Evolutionary conservation across 2,329 filamentous ascomycete species (phyloP), one percentile per base, ranked within the genome.

Genomic region (Aureobasidium lini): DNA sequence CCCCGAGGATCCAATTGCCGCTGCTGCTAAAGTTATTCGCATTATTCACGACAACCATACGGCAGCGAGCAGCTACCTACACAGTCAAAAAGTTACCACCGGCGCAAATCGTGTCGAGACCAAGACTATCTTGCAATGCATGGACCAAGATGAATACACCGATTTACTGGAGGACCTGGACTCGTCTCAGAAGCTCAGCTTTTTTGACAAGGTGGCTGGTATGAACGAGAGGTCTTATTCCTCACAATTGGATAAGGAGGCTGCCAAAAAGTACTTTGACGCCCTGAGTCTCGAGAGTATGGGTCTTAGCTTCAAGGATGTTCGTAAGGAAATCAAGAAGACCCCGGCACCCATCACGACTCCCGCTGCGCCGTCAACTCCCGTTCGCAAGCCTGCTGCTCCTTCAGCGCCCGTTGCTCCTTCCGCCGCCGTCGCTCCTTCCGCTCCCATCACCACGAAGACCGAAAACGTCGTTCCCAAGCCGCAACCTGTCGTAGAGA

Each of bases 141-240:
- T 50, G 47, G 47, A 43, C n/a, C 50, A 40, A 28, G 37, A 59
- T 6, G 61, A 63, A 37, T 63, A 63, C 43, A 31, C 49, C 9
- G 61, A 63, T 23, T 34, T 61, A 2, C 44, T 63, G 8, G 18
- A 57, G 34, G 59, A 50, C 42, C 54, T 61, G 3, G 36, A 48
- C 16, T 9, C 43, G 29, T 5, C 42, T n/a, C 54, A 63, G 16
- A 61, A 61, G 44, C 3, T 42, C 13, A 31, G 29, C 16, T 42
- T 63, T 10, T 29, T 61, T n/a, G 23, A 34, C 16, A 56, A 48
- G 18, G 59, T 52, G 4, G 50, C 59, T 34, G 16, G 18, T 6
- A 32, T 48, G 40, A 43, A 40, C 29, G 50, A 49, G 42, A 48
- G 32, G 34, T 10, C 23, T 28, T 39, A 49, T 4, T 7, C 39